Base-by-base conservation (phyloP, 2,329 filamentous ascomycete species). In the Apiospora marii region DNA sequence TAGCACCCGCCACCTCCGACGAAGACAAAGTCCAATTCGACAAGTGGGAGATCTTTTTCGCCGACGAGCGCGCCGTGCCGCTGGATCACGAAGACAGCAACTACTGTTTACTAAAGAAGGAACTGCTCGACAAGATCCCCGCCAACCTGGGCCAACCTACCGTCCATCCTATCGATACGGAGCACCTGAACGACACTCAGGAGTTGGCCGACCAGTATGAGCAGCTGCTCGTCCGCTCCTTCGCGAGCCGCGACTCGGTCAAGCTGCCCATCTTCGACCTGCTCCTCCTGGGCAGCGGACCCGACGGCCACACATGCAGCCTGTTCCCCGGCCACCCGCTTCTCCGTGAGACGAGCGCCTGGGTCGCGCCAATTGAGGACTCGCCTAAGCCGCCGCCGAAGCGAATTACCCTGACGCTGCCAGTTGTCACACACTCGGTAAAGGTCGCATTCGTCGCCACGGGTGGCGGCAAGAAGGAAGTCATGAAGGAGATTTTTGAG, bases 41-140 rank as follows among this genome's bases (percentile, higher is more conserved):
- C 81, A 94, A 94, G 83, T 99, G 96, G 96, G 94, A 98, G 80
- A 94, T 99, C 80, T 99, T 98, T 88, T 98, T 98, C 84, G 96
- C 96, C 80, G 96, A 99, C 82, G 96, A 99, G 88, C 94, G 96
- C 80, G 94, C 94, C 78, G 96, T 98, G 70, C 93, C 96, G 30
- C 92, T 98, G 77, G 92, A 96, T 83, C 93, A 98, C 84, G 89
- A 91, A 76, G 96, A 99, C 86, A 98, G 95, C 86, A 99, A 98
- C 86, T 98, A 98, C 85, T 91, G 87, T 74, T 90, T 98, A 64
- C 85, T 98, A 77, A 96, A 98, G 86, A 86, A 91, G 68, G 95
- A 98, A 84, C 88, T 98, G 69, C 87, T 99, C 74, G 92, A 95
- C 85, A 96, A 97, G 86, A 93, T 98, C 75, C 94, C 95, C 58